Evolutionary conservation across 2,329 filamentous ascomycete genomes (phyloP).

Genomic region (Verticillium nonalfalfae): DNA sequence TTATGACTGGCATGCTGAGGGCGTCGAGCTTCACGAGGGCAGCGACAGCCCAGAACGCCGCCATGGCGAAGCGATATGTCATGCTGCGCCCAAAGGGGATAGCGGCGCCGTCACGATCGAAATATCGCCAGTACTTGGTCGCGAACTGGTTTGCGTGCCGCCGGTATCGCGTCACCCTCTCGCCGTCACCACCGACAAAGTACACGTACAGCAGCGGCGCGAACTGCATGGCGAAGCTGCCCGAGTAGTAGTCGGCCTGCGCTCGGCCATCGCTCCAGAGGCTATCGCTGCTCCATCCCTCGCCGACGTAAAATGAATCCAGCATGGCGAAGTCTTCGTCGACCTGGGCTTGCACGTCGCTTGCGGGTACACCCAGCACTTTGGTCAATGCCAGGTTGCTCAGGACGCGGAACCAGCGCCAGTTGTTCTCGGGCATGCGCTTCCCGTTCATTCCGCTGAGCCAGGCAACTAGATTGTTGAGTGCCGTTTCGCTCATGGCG

Average conservation of each 20-base stretch:
- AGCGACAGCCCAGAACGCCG: conserved; percentile 33
- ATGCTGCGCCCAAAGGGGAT: conserved; percentile 39
- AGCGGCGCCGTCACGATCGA: conserved; percentile 30
- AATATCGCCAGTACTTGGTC: conserved; percentile 32
- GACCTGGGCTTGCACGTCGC: background rate
- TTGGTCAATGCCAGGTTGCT: conserved; percentile 32
- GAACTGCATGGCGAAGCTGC: conserved; percentile 39
- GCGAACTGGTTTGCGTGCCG: conserved; percentile 28
- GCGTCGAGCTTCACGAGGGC: conserved; percentile 25
- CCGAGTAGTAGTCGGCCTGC: conserved; percentile 39
- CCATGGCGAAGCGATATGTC: conserved; percentile 37
- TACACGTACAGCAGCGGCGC: conserved; percentile 35
- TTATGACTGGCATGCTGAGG: conserved; percentile 72
- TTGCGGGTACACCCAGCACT: conserved; percentile 18
- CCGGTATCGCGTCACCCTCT: conserved; percentile 24
- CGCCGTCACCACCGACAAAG: conserved; percentile 27
- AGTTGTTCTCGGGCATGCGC: conserved; percentile 33
- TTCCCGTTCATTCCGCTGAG: conserved; percentile 30
- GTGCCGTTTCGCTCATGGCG: conserved; percentile 50
- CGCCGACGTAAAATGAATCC: conserved; percentile 29
- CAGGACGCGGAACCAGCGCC: conserved; percentile 38
- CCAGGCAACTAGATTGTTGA: conserved; percentile 47
- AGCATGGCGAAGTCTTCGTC: conserved; percentile 26
- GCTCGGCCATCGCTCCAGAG: conserved; percentile 23
- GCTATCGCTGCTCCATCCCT: conserved; percentile 36